A percentile compares a stretch with the other conserved stretches of the same genome.
Evolutionary conservation across 306 rosid genomes (phyloP).

Genomic region (Abrus pulchellus): DNA sequence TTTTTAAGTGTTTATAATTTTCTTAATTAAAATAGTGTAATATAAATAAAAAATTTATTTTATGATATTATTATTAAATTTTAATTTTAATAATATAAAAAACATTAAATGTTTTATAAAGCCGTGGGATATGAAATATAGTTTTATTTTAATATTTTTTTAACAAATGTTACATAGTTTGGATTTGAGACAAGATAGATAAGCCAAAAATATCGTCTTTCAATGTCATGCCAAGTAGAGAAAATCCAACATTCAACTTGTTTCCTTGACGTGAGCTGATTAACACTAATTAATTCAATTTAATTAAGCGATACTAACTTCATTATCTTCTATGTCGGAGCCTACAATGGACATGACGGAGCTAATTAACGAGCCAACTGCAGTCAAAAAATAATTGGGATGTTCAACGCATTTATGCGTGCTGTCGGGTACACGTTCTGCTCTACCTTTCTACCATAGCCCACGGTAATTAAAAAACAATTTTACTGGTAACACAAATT

Average conservation of each 20-base stretch:
- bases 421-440: background rate
- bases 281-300: background rate
- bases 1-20: too few species aligned
- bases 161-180: background rate
- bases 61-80: too few species aligned
- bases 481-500: background rate
- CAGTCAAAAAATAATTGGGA: background rate
- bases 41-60: too few species aligned
- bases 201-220: background rate
- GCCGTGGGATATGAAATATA: too few species aligned
- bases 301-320: background rate
- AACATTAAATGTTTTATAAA: too few species aligned
- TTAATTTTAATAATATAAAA: too few species aligned
- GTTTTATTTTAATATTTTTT: too few species aligned
- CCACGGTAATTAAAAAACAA: background rate
- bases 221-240: background rate
- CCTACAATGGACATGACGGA: background rate
- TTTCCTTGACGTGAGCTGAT: conserved; percentile 6
- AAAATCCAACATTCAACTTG: conserved; percentile 20
- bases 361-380: background rate
- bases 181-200: background rate
- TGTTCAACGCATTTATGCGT: background rate
- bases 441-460: background rate
- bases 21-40: too few species aligned
- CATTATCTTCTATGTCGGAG: background rate